Percentiles rank a stretch among this genome's conserved stretches.
phyloP scores from a whole-genome alignment of 306 rosid genomes.

The Glycyrrhiza uralensis region DNA sequence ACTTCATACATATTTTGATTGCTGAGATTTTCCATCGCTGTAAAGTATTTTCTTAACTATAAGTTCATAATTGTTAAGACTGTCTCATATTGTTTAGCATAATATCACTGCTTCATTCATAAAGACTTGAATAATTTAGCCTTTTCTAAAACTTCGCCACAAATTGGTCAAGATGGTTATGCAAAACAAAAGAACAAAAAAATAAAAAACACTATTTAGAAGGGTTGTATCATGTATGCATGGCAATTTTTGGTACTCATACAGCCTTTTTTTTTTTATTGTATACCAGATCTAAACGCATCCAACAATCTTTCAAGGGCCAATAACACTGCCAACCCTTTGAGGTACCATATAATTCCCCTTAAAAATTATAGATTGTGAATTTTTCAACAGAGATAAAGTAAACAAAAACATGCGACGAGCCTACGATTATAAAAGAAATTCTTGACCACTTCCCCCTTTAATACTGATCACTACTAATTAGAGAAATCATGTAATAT shows the following conservation, averaged over 20 bases:
- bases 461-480: not conserved
- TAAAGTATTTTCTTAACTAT: slow-evolving; percentile 2
- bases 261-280: not conserved
- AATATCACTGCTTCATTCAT: not conserved
- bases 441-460: not conserved
- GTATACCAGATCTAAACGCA: not conserved
- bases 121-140: not conserved
- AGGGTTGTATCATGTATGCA: not conserved
- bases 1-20: slow-evolving; percentile 3
- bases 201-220: not conserved
- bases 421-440: not conserved
- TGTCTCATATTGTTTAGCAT: not conserved
- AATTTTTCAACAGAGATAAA: not conserved
- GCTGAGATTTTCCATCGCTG: not conserved
- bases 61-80: not conserved
- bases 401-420: too few relatives aligned
- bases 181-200: not conserved
- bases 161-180: not conserved
- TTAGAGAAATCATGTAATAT: too few relatives aligned
- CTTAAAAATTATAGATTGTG: not conserved
- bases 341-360: not conserved
- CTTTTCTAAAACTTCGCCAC: not conserved
- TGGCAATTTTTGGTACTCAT: not conserved
- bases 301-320: not conserved
- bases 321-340: not conserved